A percentile compares a stretch with the other conserved stretches of the same genome.
Conservation (phyloP, 257 asterid genomes). For the Asclepias syriaca region DNA sequence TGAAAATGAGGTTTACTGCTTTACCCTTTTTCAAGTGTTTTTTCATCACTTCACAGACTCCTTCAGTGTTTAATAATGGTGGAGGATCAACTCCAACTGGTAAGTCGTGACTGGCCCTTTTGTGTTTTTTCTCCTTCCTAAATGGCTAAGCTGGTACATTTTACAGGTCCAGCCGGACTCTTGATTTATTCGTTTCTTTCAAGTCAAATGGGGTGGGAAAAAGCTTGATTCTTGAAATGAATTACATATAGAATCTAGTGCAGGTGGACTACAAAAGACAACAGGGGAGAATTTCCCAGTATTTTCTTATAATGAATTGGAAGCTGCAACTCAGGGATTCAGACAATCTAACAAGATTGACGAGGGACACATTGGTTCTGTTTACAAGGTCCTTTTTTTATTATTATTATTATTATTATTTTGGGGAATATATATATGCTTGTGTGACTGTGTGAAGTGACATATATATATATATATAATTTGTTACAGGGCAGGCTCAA, state of each 20-base stretch:
- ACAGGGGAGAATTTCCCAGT: constrained; percentile 31
- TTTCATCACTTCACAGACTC: not conserved
- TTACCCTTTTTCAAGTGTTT: constrained; percentile 10
- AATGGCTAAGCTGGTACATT: not conserved
- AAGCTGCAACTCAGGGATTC: constrained; percentile 59
- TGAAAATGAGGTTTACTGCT: constrained; percentile 5
- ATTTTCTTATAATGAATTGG: constrained; percentile 43
- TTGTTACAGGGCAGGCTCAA: constrained; percentile 47
- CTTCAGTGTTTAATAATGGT: not conserved
- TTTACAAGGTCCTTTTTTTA: constrained; percentile 49
- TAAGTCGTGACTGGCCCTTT: not conserved
- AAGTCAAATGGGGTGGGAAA: not conserved
- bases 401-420: too few species aligned
- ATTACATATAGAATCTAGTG: constrained; percentile 7
- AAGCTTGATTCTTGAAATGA: not conserved
- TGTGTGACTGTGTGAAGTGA: too few species aligned
- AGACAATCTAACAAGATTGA: constrained; percentile 55
- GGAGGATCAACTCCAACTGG: not conserved
- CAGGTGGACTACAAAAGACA: constrained; percentile 31
- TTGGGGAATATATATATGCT: too few species aligned
- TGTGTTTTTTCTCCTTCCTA: not conserved
- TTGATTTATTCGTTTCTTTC: not conserved
- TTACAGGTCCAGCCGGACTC: not conserved
- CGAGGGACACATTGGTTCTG: constrained; percentile 66
- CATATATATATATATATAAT: too few species aligned